Conservation (phyloP, 805 yeast species). For the Candida broadrunensis region DNA sequence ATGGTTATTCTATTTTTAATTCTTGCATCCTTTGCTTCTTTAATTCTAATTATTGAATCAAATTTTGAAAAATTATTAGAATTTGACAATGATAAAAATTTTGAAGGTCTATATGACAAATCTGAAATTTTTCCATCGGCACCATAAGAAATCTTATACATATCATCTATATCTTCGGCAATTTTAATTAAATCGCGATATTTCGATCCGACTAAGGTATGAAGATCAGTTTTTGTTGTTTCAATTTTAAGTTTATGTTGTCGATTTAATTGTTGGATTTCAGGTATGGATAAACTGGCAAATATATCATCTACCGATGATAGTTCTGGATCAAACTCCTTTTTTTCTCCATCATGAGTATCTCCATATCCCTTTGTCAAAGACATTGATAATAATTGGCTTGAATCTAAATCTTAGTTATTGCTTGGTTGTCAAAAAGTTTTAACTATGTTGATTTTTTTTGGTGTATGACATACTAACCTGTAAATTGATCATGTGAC, state of each 20-base stretch:
- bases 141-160: conserved; percentile 19
- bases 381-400: too few species aligned
- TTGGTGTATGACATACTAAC: too few species aligned
- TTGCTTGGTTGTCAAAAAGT: too few species aligned
- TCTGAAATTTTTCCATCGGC: conserved; percentile 24
- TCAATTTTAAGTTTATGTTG: conserved; percentile 25
- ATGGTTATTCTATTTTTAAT: conserved; percentile 18
- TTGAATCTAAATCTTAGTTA: too few species aligned
- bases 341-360: too few species aligned
- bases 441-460: too few species aligned
- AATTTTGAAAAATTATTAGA: conserved; percentile 14
- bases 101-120: conserved; percentile 28
- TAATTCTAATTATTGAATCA: conserved; percentile 15
- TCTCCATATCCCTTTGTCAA: too few species aligned
- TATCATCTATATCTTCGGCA: conserved; percentile 39
- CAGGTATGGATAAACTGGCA: conserved; percentile 25
- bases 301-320: conserved; percentile 34
- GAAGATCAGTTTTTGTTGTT: conserved; percentile 30
- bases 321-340: not conserved
- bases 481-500: too few species aligned
- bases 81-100: conserved; percentile 23
- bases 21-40: conserved; percentile 16
- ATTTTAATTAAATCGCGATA: conserved; percentile 42
- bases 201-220: conserved; percentile 35
- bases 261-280: conserved; percentile 26